Evolutionary conservation across 1,284 basidiomycete species (phyloP), one percentile per base, ranked within the genome.

Genomic region (Microbotryum lychnidis-dioicae): DNA sequence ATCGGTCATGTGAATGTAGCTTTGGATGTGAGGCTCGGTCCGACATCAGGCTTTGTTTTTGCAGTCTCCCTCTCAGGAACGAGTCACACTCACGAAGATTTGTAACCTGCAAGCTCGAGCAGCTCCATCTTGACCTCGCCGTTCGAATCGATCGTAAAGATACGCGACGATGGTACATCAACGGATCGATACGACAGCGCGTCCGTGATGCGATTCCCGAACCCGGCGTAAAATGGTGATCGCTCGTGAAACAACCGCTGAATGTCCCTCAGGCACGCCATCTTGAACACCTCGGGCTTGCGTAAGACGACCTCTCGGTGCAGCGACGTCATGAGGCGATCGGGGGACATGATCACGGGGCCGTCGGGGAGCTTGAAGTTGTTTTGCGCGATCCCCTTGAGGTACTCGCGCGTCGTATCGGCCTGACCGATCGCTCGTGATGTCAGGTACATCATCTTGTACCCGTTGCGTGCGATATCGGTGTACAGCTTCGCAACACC

Each of bases 221-320:
- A 99, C 2, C 96, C 96, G 50, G 93, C 91, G 74, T 94, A 98
- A 77, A 99, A 99, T 0, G 90, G 88, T 14, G 75, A 75, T 2
- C 74, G 71, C 8, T 75, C 76, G 9, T 89, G 89, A 73, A 97
- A 99, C 9, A 98, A 77, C 31, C 92, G 82, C 70, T 92, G 91
- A 61, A 99, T 97, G 76, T 99, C 96, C 46, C 93, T 82, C 67
- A 99, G 77, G 77, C 93, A 97, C 3, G 96, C 94, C 96, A 99
- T 99, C 80, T 99, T 99, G 83, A 99, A 99, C 33, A 98, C 84
- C 74, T 99, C 96, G 0, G 96, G 96, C 77, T 98, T 97, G 46
- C 93, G 86, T 86, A 96, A 87, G 71, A 97, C 93, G n/a, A 97
- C 92, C 77, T 97, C 92, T 4, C 91, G 91, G 68, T 53, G 61